A percentile compares a stretch with the other conserved stretches of the same genome.
Conservation (phyloP, 75 land plant genomes). For the Ceratopteris richardii region DNA sequence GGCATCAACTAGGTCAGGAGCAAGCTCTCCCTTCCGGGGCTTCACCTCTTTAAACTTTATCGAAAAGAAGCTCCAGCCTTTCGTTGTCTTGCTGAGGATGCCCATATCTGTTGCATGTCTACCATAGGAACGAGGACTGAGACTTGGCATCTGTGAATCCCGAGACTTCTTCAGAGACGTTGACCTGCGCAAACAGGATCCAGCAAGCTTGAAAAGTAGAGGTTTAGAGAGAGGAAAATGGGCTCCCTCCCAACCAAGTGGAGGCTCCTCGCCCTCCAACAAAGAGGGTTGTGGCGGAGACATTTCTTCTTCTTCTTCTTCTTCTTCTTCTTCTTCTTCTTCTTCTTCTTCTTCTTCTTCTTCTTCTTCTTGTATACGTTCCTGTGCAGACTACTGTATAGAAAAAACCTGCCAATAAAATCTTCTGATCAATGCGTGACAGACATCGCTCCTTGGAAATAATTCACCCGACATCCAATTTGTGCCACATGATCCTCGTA, state of each 20-base stretch:
- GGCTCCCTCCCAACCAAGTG: conserved; percentile 6
- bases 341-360: too few species aligned
- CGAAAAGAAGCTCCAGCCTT: conserved; percentile 13
- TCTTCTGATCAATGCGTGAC: too few species aligned
- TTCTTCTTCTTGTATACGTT: too few species aligned
- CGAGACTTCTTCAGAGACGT: not conserved
- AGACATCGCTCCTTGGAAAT: too few species aligned
- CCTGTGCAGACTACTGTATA: too few species aligned
- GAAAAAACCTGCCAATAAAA: too few species aligned
- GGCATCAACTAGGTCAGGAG: conserved; percentile 10
- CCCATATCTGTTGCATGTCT: not conserved
- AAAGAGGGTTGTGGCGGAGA: not conserved
- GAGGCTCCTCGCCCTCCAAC: not conserved
- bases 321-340: too few species aligned
- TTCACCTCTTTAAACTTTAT: not conserved
- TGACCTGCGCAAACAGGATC: not conserved
- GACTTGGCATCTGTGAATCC: not conserved
- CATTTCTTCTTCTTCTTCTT: not conserved
- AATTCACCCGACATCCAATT: too few species aligned
- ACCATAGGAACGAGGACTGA: not conserved
- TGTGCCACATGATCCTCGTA: too few species aligned
- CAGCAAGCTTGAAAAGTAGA: not conserved
- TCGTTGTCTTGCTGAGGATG: not conserved
- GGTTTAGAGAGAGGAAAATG: conserved; percentile 4
- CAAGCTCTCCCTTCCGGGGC: conserved; percentile 20